Evolutionary conservation across 371 early-diverging fungal species (phyloP).

Genomic region (Mucor ambiguus): DNA sequence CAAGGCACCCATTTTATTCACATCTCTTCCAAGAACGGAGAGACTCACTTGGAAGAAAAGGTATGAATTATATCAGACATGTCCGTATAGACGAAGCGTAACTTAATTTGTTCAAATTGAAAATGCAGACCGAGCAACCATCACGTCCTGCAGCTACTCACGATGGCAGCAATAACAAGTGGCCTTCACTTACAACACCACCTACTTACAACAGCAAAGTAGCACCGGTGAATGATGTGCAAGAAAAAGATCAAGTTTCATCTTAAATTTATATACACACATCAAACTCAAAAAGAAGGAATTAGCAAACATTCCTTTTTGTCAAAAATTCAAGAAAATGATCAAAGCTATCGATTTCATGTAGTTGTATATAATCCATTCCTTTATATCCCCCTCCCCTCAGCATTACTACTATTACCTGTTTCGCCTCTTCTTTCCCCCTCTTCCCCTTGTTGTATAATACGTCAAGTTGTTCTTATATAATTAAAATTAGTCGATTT

Average conservation of each 20-base stretch:
- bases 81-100: no score
- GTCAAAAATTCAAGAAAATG: conserved; percentile 1
- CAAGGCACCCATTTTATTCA: conserved; percentile 52
- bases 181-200: conserved; percentile 19
- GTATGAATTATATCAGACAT: conserved; percentile 23
- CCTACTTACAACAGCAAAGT: conserved; percentile 22
- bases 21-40: conserved; percentile 35
- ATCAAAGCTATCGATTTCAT: conserved; percentile 3
- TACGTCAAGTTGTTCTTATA: conserved; percentile 5
- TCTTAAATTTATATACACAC: conserved; percentile 8
- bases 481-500: background rate
- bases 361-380: conserved; percentile 8
- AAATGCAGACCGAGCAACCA: conserved; percentile 18
- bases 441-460: background rate
- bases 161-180: conserved; percentile 9
- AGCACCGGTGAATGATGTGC: conserved; percentile 9
- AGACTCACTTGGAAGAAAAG: conserved; percentile 44
- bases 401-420: background rate
- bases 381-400: conserved; percentile 2
- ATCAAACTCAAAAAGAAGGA: conserved; percentile 10
- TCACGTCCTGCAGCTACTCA: conserved; percentile 11
- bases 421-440: background rate
- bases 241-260: conserved; percentile 8
- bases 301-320: conserved; percentile 1
- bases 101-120: conserved; percentile 8